Evolutionary conservation across 2,329 filamentous ascomycete species (phyloP), one percentile per base, ranked within the genome.

Genomic region (Cercospora nicotianae): DNA sequence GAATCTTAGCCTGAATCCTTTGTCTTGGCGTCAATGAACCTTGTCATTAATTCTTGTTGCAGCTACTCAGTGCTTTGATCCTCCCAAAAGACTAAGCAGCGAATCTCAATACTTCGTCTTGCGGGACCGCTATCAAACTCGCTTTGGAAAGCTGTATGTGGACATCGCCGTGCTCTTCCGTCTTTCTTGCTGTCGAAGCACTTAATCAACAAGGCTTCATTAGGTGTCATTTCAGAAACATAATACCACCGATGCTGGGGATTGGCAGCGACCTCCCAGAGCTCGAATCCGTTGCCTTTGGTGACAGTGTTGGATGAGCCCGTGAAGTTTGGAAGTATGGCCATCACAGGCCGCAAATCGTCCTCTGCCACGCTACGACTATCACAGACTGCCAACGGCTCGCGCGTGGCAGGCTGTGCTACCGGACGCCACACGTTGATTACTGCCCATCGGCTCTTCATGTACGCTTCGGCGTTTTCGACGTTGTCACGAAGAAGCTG

Each of bases 151-250:
- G 59, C 65, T 26, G 45, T n/a, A 20, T 66, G 65, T 20, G 59
- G 65, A 9, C 42, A 18, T 28, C 59, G 39, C 36, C 51, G 55
- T 42, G 65, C 65, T 31, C 23, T 31, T 16, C 65, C 65, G 31
- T 66, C 65, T 20, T 45, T 63, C 45, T 57, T 66, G 16, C 39
- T 57, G 51, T 63, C 65, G 28, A 63, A 63, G 28, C 60, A 63
- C 33, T 66, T 63, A 13, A 66, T 48, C 65, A 63, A 5, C 28
- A 66, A 45, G 10, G 10, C 36, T 28, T 66, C 65, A 8, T 66
- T 53, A n/a, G 59, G 60, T 18, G n/a, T 58, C 31, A 66, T 58
- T 9, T 60, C 36, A 26, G 58, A 62, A 6, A 26, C 65, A 36
- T 58, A 63, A 36, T 59, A 58, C 60, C 65, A 66, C 8, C 39